These are phyloP conservation scores for Rutstroemia sp. DNA, from an alignment of 2,329 filamentous ascomycete species.

Conservation along the genomic window DNA sequence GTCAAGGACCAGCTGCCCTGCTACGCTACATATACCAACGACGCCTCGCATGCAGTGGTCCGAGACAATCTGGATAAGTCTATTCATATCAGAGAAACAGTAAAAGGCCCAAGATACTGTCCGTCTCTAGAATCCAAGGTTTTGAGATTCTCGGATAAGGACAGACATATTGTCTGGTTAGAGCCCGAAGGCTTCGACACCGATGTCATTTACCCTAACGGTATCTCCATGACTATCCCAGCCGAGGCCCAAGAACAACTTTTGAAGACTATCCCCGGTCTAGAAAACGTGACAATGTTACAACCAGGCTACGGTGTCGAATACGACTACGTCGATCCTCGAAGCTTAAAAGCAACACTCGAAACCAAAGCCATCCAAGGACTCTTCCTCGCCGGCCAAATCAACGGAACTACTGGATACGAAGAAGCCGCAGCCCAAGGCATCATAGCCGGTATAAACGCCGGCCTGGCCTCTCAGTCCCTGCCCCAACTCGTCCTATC, in stretches of 20 bases:
- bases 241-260: slow-evolving; percentile 78
- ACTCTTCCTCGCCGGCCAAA: slow-evolving; percentile 88
- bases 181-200: slow-evolving; percentile 93
- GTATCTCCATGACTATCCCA: slow-evolving; percentile 94
- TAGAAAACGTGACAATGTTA: slow-evolving; percentile 86
- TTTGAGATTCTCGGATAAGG: slow-evolving; percentile 75
- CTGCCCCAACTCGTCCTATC: slow-evolving; percentile 61
- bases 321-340: slow-evolving; percentile 96
- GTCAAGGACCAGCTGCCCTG: slow-evolving; percentile 81
- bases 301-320: slow-evolving; percentile 96
- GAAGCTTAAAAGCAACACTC: slow-evolving; percentile 76
- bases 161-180: slow-evolving; percentile 86
- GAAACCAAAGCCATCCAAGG: slow-evolving; percentile 90
- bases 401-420: slow-evolving; percentile 97
- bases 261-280: slow-evolving; percentile 77
- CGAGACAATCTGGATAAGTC: slow-evolving; percentile 89
- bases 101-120: slow-evolving; percentile 91
- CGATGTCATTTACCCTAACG: slow-evolving; percentile 90
- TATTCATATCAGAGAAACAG: slow-evolving; percentile 90
- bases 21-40: slow-evolving; percentile 81
- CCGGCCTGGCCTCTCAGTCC: slow-evolving; percentile 68
- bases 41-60: slow-evolving; percentile 73
- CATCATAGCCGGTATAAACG: slow-evolving; percentile 87
- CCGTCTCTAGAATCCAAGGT: slow-evolving; percentile 94
- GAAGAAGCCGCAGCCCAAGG: slow-evolving; percentile 96